Base-by-base conservation (phyloP, 2,329 filamentous ascomycete species). In the Talaromyces islandicus region DNA sequence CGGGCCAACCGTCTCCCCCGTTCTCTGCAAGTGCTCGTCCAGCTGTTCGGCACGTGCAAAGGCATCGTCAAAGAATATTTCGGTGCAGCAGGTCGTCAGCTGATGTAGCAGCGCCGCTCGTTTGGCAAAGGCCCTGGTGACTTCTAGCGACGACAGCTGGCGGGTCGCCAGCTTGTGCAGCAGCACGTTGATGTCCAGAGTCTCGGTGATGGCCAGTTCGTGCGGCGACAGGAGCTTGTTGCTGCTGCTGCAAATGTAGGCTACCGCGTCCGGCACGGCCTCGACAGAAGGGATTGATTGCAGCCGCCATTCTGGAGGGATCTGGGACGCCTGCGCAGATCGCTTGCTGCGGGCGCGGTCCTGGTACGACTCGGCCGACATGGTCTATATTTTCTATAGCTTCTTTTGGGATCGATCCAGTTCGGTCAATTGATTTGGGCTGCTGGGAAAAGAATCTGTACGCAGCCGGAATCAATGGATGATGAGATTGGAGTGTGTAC, bases 81-180 rank as follows among this genome's bases (percentile, higher is more conserved):
- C 67, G 11, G 65, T 67, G 48, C 67, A 60, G 52, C 65, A 67
- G 9, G 50, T 58, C 7, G 56, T 54, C 51, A 63, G 79, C 77
- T 54, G 77, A 62, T 83, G 80, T 1, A 83, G 83, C 21, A 86
- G 68, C 4, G 69, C 81, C 27, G 84, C 84, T 46, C 84, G 73
- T 51, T 81, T 74, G 50, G 85, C 70, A 67, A 85, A 86, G 1
- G 83, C 83, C 32, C 74, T 78, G 3, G 76, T 78, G 9, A 85
- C 80, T 17, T 73, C 69, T 1, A 71, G 72, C 32, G 78, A 74
- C 11, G 73, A 78, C 21, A 81, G 66, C 56, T 77, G 70, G 7
- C 78, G 78, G 7, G 70, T 73, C 6, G 79, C 75, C 38, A 86
- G 72, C 56, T 65, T 67, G 19, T 58, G 60, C 3, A 69, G 65